These are phyloP conservation scores for Citrullus colocynthis DNA, from an alignment of 306 rosid genomes.

Conservation along the genomic window DNA sequence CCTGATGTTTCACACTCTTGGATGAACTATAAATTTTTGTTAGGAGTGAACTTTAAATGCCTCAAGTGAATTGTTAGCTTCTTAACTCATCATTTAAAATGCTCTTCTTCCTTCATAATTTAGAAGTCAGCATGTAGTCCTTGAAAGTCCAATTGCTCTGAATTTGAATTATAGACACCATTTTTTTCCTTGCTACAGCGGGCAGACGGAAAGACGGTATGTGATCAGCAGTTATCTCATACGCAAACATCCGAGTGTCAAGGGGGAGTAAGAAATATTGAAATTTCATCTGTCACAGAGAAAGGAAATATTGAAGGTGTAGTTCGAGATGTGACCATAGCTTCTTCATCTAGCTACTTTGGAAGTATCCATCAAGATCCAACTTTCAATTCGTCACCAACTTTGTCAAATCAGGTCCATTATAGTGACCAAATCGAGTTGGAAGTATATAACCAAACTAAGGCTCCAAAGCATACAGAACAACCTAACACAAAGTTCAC, in stretches of 20 bases:
- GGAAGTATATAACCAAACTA: constrained; percentile 15
- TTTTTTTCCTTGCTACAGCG: constrained; percentile 21
- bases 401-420: constrained; percentile 10
- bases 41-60: background rate
- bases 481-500: constrained; percentile 10
- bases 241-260: constrained; percentile 14
- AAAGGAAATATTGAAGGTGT: constrained; percentile 11
- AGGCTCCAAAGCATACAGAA: constrained; percentile 10
- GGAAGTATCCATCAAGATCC: constrained; percentile 15
- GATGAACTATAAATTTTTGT: background rate
- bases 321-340: background rate
- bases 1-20: constrained; percentile 13
- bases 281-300: constrained; percentile 20
- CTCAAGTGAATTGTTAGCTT: background rate
- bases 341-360: constrained; percentile 16
- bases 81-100: background rate
- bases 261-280: constrained; percentile 13
- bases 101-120: background rate
- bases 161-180: background rate
- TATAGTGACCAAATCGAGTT: constrained; percentile 10
- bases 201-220: constrained; percentile 16
- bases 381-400: background rate
- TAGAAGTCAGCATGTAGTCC: background rate
- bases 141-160: background rate
- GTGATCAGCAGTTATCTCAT: constrained; percentile 6